Evolutionary conservation across 148 eudicot genomes (phyloP).

Genomic region (Heliosperma pusillum): DNA sequence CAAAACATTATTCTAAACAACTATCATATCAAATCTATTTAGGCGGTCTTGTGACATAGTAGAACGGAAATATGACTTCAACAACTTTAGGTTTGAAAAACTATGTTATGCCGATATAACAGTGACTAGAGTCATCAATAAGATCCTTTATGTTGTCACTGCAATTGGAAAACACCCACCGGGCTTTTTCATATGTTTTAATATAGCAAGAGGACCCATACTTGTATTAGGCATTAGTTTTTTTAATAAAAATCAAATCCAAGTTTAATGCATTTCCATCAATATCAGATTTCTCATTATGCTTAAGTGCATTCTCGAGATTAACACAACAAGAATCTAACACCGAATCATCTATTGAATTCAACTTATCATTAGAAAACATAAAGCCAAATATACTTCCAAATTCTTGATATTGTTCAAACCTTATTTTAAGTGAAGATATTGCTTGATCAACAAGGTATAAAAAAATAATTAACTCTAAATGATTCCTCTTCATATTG

Average conservation of each 20-base stretch:
- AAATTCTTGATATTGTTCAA: slow-evolving; percentile 21
- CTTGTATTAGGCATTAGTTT: background rate
- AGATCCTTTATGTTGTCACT: slow-evolving; percentile 13
- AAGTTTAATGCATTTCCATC: background rate
- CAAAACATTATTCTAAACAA: background rate
- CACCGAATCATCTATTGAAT: slow-evolving; percentile 10
- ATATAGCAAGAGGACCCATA: too few species aligned
- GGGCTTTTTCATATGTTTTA: background rate
- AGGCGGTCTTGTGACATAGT: slow-evolving; percentile 27
- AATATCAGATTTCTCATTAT: slow-evolving; percentile 21
- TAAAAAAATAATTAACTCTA: slow-evolving; percentile 23
- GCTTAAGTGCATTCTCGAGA: slow-evolving; percentile 18
- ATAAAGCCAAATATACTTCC: slow-evolving; percentile 21
- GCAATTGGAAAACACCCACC: background rate
- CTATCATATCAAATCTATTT: slow-evolving; percentile 24
- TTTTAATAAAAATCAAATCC: background rate
- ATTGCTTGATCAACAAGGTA: too few species aligned
- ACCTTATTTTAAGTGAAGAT: background rate
- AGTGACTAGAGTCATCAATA: slow-evolving; percentile 20
- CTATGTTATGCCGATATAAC: slow-evolving; percentile 2
- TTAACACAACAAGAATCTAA: slow-evolving; percentile 23
- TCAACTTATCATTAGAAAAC: slow-evolving; percentile 3
- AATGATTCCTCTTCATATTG: slow-evolving; percentile 20
- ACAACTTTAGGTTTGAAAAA: slow-evolving; percentile 17
- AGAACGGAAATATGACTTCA: slow-evolving; percentile 23